Evolutionary conservation across 1,139 yeast genomes (phyloP).

Genomic region (Arxiozyma heterogenica): DNA sequence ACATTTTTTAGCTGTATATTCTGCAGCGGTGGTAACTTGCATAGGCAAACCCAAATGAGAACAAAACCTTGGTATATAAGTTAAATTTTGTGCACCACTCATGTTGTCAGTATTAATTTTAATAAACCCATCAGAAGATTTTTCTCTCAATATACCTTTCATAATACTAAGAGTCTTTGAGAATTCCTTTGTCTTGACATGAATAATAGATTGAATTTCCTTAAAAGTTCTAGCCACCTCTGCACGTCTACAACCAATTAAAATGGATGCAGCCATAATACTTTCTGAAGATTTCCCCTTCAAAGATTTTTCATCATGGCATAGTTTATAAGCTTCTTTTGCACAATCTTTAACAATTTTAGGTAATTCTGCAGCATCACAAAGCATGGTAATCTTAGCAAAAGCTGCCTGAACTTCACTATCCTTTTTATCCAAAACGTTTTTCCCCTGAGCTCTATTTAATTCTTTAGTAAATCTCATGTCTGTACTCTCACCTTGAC

Average conservation of each 20-base stretch:
- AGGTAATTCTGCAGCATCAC: slow-evolving; percentile 93
- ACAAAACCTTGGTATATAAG: slow-evolving; percentile 90
- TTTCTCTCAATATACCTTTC: slow-evolving; percentile 64
- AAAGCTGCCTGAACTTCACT: slow-evolving; percentile 83
- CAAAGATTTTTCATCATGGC: slow-evolving; percentile 77
- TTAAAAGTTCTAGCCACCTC: slow-evolving; percentile 91
- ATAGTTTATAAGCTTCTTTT: slow-evolving; percentile 87
- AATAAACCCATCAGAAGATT: slow-evolving; percentile 37
- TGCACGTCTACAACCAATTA: slow-evolving; percentile 91
- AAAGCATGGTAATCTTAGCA: slow-evolving; percentile 86
- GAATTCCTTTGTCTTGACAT: slow-evolving; percentile 89
- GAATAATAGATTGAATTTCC: slow-evolving; percentile 92
- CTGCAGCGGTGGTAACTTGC: slow-evolving; percentile 88
- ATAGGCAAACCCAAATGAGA: slow-evolving; percentile 84
- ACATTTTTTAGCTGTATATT: slow-evolving; percentile 79
- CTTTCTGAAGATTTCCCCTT: slow-evolving; percentile 90
- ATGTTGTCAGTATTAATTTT: slow-evolving; percentile 46
- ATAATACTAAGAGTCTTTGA: slow-evolving; percentile 81
- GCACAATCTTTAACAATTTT: slow-evolving; percentile 96
- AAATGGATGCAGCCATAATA: slow-evolving; percentile 93
- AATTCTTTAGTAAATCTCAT: slow-evolving; percentile 70
- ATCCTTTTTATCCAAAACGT: slow-evolving; percentile 79
- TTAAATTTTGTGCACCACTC: slow-evolving; percentile 86
- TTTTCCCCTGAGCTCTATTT: slow-evolving; percentile 79
- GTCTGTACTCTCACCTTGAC: slow-evolving; percentile 66